phyloP scores from a whole-genome alignment of 495 filamentous ascomycete genomes.

The Penicillium mononematosum region DNA sequence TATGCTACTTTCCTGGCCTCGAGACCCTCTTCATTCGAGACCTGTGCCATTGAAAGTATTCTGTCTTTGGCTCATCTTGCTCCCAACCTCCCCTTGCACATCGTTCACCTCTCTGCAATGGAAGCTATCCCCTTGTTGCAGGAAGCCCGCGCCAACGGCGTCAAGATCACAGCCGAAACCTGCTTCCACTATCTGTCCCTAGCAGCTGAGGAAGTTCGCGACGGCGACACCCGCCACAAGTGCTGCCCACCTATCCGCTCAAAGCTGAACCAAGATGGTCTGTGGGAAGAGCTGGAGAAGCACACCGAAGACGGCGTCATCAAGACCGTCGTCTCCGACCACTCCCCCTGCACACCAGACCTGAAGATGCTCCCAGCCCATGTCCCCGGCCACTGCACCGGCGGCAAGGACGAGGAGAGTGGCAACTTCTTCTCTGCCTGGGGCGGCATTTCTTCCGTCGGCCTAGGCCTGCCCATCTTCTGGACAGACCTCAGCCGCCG shows the following conservation, averaged over 20 bases:
- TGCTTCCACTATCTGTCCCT: conserved; percentile 98
- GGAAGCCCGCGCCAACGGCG: conserved; percentile 70
- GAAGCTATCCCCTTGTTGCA: conserved; percentile 89
- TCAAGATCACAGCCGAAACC: conserved; percentile 94
- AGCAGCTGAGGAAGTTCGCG: conserved; percentile 77
- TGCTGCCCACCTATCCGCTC: conserved; percentile 95
- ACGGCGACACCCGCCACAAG: conserved; percentile 94
- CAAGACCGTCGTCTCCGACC: conserved; percentile 92
- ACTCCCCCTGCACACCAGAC: conserved; percentile 93
- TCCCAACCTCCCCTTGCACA: conserved; percentile 82
- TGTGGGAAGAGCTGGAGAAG: conserved; percentile 78
- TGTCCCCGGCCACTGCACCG: conserved; percentile 46
- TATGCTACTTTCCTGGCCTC: conserved; percentile 94
- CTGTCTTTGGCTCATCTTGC: conserved; percentile 76
- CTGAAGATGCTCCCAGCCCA: conserved; percentile 81
- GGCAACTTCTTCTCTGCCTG: conserved; percentile 93
- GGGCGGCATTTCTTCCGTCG: conserved; percentile 94
- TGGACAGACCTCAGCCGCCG: conserved; percentile 74
- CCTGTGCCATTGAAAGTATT: conserved; percentile 84
- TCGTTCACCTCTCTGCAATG: conserved; percentile 90
- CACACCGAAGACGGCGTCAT: conserved; percentile 72
- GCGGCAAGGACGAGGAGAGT: conserved; percentile 33
- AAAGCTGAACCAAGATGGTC: conserved; percentile 76
- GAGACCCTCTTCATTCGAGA: conserved; percentile 86
- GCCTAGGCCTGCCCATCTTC: conserved; percentile 85